Evolutionary conservation across 495 filamentous ascomycete species (phyloP).

Genomic region (Geoglossum glabrum): DNA sequence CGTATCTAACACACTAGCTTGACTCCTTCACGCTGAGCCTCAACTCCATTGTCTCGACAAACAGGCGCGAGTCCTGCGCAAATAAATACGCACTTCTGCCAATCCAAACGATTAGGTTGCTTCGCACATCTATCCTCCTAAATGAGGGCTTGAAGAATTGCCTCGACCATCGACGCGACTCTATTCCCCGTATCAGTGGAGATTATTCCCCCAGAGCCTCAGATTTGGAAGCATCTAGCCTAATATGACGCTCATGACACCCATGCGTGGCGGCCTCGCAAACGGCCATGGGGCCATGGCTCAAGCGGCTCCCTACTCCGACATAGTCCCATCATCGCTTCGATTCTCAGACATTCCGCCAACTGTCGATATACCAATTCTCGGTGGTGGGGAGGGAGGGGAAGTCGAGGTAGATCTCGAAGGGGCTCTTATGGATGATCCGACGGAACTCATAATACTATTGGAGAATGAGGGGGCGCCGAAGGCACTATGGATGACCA

Average conservation of each 20-base stretch:
- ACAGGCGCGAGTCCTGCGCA: background rate
- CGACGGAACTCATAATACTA: constrained; percentile 82
- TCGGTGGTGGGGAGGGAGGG: constrained; percentile 49
- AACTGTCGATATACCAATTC: constrained; percentile 79
- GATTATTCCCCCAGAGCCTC: background rate
- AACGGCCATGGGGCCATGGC: background rate
- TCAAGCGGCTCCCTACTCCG: background rate
- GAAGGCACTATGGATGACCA: constrained; percentile 83
- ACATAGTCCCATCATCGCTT: constrained; percentile 7
- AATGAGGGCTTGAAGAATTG: background rate
- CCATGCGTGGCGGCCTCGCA: background rate
- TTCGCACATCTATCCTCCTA: background rate
- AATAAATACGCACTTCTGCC: background rate
- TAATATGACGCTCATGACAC: background rate
- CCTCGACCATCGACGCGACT: background rate
- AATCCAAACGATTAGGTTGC: background rate
- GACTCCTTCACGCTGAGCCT: no score
- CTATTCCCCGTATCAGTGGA: background rate
- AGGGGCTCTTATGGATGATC: constrained; percentile 67
- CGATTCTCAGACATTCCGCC: constrained; percentile 81
- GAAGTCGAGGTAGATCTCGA: constrained; percentile 85
- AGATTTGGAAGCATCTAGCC: background rate
- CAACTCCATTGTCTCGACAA: no score
- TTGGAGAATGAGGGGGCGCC: constrained; percentile 81
- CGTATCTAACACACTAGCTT: no score